Evolutionary conservation across 257 asterid species (phyloP).

Genomic region (Nicotiana tabacum): DNA sequence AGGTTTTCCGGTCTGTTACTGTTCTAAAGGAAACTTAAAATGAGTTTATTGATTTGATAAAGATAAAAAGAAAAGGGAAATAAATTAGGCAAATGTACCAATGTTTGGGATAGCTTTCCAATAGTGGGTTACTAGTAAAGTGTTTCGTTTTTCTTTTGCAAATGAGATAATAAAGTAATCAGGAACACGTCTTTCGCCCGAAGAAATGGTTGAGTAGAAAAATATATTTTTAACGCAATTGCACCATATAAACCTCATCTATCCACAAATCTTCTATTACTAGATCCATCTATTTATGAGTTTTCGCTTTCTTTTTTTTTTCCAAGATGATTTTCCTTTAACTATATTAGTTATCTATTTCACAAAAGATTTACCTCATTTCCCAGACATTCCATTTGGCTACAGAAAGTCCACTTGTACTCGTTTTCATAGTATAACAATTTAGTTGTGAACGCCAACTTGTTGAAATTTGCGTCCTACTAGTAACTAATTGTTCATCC

Average conservation of each 20-base stretch:
- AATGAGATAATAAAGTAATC: not conserved
- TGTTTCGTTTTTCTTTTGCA: not conserved
- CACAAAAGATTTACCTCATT: too few species aligned
- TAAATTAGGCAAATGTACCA: not conserved
- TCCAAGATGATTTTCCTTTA: too few species aligned
- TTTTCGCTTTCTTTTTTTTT: too few species aligned
- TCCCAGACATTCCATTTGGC: too few species aligned
- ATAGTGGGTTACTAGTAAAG: not conserved
- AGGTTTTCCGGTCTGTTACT: not conserved
- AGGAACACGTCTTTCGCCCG: not conserved
- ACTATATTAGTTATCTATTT: too few species aligned
- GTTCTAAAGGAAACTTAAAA: not conserved
- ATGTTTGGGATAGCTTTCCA: not conserved
- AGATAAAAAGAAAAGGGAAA: not conserved
- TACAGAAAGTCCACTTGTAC: too few species aligned
- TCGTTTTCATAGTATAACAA: too few species aligned
- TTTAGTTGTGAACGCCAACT: too few species aligned
- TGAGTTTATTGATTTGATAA: not conserved
- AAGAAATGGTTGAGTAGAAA: not conserved
- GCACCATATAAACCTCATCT: not conserved
- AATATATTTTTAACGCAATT: not conserved
- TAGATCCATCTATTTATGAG: too few species aligned
- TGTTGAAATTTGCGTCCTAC: too few species aligned
- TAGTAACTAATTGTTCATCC: too few species aligned
- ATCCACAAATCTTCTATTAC: too few species aligned